These are phyloP conservation scores for Candida multigemmis DNA, from an alignment of 805 yeast genomes.

Conservation along the genomic window DNA sequence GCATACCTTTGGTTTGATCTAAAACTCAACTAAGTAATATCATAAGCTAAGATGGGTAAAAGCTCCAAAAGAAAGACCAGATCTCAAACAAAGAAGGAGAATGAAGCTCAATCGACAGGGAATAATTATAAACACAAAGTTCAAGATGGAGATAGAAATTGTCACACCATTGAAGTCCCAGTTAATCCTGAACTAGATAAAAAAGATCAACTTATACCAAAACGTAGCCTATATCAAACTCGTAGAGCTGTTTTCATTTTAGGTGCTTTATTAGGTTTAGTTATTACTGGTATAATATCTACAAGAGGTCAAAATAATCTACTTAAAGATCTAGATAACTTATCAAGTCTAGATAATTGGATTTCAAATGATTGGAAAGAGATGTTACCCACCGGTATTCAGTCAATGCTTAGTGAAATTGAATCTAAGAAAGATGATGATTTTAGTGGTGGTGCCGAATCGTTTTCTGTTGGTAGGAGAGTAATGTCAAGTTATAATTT, in stretches of 20 bases:
- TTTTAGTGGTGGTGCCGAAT: slow-evolving; percentile 56
- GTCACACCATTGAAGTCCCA: background rate
- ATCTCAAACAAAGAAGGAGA: too few relatives aligned
- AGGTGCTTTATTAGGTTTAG: slow-evolving; percentile 68
- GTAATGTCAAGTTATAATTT: slow-evolving; percentile 45
- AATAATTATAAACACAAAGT: too few relatives aligned
- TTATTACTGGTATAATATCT: slow-evolving; percentile 51
- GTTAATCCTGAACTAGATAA: background rate
- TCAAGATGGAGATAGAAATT: background rate
- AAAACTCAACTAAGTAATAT: too few relatives aligned
- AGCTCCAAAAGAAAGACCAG: too few relatives aligned
- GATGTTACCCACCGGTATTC: slow-evolving; percentile 57
- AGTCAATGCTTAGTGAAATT: slow-evolving; percentile 50
- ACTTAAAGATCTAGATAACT: slow-evolving; percentile 39
- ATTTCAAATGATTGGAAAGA: slow-evolving; percentile 60
- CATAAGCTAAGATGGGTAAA: too few relatives aligned
- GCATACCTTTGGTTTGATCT: too few relatives aligned
- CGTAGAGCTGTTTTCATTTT: slow-evolving; percentile 53
- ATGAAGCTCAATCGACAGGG: too few relatives aligned
- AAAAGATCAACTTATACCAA: slow-evolving; percentile 2
- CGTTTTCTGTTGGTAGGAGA: slow-evolving; percentile 78
- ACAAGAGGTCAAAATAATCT: slow-evolving; percentile 30
- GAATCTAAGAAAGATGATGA: slow-evolving; percentile 23
- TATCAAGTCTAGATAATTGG: slow-evolving; percentile 46
- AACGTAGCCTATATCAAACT: slow-evolving; percentile 32